phyloP scores from a whole-genome alignment of 225 moss, liverwort and hornwort genomes.

The Anthoceros angustus region DNA sequence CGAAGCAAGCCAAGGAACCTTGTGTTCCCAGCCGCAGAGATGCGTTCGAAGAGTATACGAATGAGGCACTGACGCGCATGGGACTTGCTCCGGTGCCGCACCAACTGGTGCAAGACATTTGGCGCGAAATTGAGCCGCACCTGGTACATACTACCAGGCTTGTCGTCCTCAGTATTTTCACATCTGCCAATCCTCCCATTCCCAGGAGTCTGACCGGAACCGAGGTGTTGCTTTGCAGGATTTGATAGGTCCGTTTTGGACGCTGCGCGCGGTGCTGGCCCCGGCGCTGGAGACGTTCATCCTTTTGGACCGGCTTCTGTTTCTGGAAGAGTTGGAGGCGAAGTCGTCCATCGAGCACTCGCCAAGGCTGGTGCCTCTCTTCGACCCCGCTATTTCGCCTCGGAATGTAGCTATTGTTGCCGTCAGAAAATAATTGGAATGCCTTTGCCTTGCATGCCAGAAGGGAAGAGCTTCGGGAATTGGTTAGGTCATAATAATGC shows the following conservation, averaged over 20 bases:
- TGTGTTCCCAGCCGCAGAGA: not conserved
- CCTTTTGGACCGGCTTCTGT: conserved; percentile 39
- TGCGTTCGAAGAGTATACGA: conserved; percentile 26
- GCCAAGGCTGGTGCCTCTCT: conserved; percentile 33
- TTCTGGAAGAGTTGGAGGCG: conserved; percentile 27
- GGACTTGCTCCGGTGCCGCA: conserved; percentile 14
- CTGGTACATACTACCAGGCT: conserved; percentile 14
- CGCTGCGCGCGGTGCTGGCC: conserved; percentile 44
- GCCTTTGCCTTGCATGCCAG: no score
- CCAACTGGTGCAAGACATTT: conserved; percentile 13
- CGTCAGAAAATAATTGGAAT: conserved; percentile 10
- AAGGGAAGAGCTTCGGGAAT: no score
- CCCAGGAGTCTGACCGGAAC: not conserved
- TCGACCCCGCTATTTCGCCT: conserved; percentile 34
- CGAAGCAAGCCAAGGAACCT: not conserved
- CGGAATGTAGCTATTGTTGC: conserved; percentile 48
- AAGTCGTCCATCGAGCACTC: conserved; percentile 2
- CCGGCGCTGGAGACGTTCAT: conserved; percentile 38
- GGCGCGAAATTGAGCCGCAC: conserved; percentile 32
- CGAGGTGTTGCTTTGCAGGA: conserved; percentile 18
- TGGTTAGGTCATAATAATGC: no score
- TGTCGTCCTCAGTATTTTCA: not conserved
- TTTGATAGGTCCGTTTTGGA: conserved; percentile 47
- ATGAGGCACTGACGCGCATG: conserved; percentile 31
- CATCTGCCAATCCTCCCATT: not conserved